Evolutionary conservation across 257 asterid genomes (phyloP), one percentile per base, ranked within the genome.

Genomic region (Leptodermis oblonga): DNA sequence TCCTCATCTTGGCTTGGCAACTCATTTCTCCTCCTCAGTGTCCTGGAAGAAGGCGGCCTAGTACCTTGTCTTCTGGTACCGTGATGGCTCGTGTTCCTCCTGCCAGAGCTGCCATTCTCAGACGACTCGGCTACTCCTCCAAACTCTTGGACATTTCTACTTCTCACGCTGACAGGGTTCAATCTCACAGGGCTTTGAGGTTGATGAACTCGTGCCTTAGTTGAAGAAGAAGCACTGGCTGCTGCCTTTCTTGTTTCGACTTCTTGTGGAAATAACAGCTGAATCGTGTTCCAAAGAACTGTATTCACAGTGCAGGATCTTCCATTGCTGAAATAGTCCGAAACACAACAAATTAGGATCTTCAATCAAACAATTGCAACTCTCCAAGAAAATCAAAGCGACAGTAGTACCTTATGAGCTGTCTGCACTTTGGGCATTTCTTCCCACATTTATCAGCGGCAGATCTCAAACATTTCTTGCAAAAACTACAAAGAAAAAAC

Each of bases 401-500:
- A 41, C 41, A 34, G 3, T 25, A 37, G 8, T 76, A 90, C 99
- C 99, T 89, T 62, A 91, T 86, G 71, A 85, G 90, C 74, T 94
- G 92, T 86, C 99, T 86, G 85, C 99, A 94, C 71, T 94, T 94
- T 18, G 99, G 99, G 76, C 99, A 94, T 81, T 71, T 82, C 88
- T 88, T 91, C 67, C 99, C 99, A 63, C 99, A 94, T 74, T 81
- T 94, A 52, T 94, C 97, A 62, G 97, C 97, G 8, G 97, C 96
- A 11, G 95, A 89, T 46, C 86, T 81, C 84, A 94, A 77, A 63
- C 99, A 91, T 71, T 82, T 85, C 48, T 85, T 89, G 73, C 99
- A 94, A 70, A 94, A 94, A 77, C 99, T 90, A 73, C 79, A 59
- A n/a, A 60, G 13, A 65, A 33, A 7, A 5, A 42, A 55, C 65